Percentiles rank a stretch among this genome's conserved stretches.
These are phyloP conservation scores for Lagenaria siceraria DNA, from an alignment of 306 rosid genomes.

Conservation along the genomic window DNA sequence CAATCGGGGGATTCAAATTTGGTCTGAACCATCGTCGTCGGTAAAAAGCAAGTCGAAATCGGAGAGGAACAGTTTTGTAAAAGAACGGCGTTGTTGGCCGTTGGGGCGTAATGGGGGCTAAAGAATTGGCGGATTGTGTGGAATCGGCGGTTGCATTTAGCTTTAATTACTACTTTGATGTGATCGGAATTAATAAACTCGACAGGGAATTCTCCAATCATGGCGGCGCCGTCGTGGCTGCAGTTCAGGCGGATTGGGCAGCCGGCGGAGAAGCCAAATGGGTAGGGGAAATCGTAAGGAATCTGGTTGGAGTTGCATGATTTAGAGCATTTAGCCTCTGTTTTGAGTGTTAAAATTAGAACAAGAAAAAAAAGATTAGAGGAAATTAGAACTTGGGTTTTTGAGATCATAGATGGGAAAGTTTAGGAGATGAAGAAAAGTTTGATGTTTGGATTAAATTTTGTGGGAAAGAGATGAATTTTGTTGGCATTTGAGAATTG, in stretches of 20 bases:
- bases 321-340: conserved; percentile 28
- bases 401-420: conserved; percentile 11
- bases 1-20: conserved; percentile 39
- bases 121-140: conserved; percentile 28
- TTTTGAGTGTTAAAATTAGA: conserved; percentile 9
- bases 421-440: not conserved
- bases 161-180: conserved; percentile 30
- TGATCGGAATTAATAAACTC: conserved; percentile 14
- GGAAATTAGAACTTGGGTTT: not conserved
- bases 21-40: conserved; percentile 37
- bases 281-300: conserved; percentile 19
- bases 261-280: conserved; percentile 72
- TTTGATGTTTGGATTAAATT: not conserved
- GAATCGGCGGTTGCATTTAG: conserved; percentile 46
- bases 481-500: not conserved
- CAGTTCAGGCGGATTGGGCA: conserved; percentile 59
- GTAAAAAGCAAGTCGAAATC: conserved; percentile 30
- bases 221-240: conserved; percentile 11
- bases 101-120: conserved; percentile 54
- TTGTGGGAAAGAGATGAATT: not conserved
- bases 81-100: conserved; percentile 52
- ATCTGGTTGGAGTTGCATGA: conserved; percentile 27
- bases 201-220: conserved; percentile 47
- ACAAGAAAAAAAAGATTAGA: not conserved
- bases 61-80: conserved; percentile 30